phyloP scores from a whole-genome alignment of 805 yeast species.

The Suhomyces canberraensis region DNA sequence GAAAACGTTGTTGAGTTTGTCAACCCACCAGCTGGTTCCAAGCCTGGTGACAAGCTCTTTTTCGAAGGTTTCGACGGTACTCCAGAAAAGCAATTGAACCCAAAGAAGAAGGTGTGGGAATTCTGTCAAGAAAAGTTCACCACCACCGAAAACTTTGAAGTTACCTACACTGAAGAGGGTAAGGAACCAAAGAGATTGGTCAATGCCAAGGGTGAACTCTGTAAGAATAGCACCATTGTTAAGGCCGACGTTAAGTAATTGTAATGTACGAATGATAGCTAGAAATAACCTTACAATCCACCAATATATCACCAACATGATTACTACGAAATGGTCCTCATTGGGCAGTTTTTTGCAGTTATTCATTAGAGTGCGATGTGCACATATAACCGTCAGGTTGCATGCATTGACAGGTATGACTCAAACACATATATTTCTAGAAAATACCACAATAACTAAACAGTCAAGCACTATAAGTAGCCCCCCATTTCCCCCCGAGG shows the following conservation, averaged over 20 bases:
- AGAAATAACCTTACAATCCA: background rate
- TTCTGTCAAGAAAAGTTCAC: conserved; percentile 87
- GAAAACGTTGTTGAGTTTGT: conserved; percentile 81
- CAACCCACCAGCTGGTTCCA: conserved; percentile 88
- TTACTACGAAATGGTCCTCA: no score
- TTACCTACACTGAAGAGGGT: conserved; percentile 78
- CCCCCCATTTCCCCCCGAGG: no score
- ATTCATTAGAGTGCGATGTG: background rate
- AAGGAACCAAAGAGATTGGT: conserved; percentile 70
- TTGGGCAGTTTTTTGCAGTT: no score
- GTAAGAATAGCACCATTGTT: conserved; percentile 69
- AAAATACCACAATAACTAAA: no score
- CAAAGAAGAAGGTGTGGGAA: conserved; percentile 98
- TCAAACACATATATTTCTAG: no score
- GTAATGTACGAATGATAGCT: background rate
- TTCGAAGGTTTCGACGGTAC: conserved; percentile 86
- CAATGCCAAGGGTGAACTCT: conserved; percentile 73
- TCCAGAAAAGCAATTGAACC: conserved; percentile 91
- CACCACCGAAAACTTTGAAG: conserved; percentile 72
- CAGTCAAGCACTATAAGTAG: no score
- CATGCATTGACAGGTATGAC: no score
- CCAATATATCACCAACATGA: background rate
- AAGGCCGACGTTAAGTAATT: conserved; percentile 73
- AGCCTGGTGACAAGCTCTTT: conserved; percentile 95
- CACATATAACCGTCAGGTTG: no score